phyloP scores from a whole-genome alignment of 2,329 filamentous ascomycete species.

The Dothidotthia symphoricarpi region DNA sequence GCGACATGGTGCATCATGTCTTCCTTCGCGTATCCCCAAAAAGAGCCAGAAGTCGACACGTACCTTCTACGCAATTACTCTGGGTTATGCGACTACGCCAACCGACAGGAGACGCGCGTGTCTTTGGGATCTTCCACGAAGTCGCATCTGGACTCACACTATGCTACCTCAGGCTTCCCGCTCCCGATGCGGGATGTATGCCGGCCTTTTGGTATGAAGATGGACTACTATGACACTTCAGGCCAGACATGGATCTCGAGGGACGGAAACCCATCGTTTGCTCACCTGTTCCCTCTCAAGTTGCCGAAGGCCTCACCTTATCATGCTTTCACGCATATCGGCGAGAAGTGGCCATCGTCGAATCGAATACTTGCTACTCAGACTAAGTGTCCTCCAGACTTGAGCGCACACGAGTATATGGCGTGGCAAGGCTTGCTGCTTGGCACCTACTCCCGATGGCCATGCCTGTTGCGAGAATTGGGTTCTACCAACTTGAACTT shows the following conservation, averaged over 20 bases:
- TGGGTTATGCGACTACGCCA: slow-evolving; percentile 28
- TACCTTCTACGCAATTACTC: slow-evolving; percentile 36
- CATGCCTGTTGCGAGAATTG: slow-evolving; percentile 51
- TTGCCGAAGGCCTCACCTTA: slow-evolving; percentile 45
- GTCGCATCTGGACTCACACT: slow-evolving; percentile 52
- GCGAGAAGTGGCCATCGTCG: slow-evolving; percentile 49
- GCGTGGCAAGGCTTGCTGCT: slow-evolving; percentile 52
- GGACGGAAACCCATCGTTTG: slow-evolving; percentile 41
- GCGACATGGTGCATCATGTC: slow-evolving; percentile 52
- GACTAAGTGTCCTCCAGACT: slow-evolving; percentile 46
- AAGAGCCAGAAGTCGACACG: neutral
- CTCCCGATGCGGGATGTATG: slow-evolving; percentile 45
- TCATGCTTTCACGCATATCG: slow-evolving; percentile 29
- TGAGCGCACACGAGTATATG: slow-evolving; percentile 55
- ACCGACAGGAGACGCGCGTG: slow-evolving; percentile 17
- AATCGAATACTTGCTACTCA: slow-evolving; percentile 56
- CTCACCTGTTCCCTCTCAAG: slow-evolving; percentile 46
- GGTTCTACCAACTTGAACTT: slow-evolving; percentile 60
- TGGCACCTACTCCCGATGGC: slow-evolving; percentile 51
- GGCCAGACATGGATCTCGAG: slow-evolving; percentile 43
- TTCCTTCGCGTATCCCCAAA: slow-evolving; percentile 29
- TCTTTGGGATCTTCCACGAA: slow-evolving; percentile 50
- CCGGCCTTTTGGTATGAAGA: slow-evolving; percentile 48
- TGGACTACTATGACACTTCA: slow-evolving; percentile 50
- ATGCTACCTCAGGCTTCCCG: slow-evolving; percentile 44